A percentile compares a stretch with the other conserved stretches of the same genome.
phyloP scores from a whole-genome alignment of 2,329 filamentous ascomycete genomes.

The Ophiostoma pallidulum region DNA sequence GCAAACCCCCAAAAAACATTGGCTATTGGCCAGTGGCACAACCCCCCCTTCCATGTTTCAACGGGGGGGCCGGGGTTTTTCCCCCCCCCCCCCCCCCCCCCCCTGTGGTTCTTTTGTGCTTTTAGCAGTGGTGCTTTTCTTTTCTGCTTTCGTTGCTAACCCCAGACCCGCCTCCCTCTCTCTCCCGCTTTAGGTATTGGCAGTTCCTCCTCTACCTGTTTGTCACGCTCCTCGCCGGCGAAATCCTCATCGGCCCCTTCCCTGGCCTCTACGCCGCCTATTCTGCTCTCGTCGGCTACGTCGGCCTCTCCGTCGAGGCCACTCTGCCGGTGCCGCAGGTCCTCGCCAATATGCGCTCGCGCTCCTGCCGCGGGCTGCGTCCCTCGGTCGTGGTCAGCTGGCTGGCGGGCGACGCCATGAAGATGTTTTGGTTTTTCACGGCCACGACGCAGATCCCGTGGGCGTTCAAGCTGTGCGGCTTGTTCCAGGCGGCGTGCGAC shows the following conservation, averaged over 20 bases:
- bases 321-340: conserved; percentile 76
- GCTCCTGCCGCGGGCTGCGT: conserved; percentile 69
- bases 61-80: too few relatives aligned
- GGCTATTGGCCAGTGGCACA: too few relatives aligned
- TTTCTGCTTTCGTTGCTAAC: background rate
- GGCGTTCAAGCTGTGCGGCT: conserved; percentile 73
- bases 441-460: conserved; percentile 59
- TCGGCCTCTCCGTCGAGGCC: conserved; percentile 72
- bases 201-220: conserved; percentile 63
- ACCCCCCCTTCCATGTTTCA: too few relatives aligned
- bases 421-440: conserved; percentile 80
- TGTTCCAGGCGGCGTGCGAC: conserved; percentile 74
- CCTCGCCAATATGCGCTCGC: conserved; percentile 55
- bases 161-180: background rate
- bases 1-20: background rate
- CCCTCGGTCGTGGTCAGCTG: conserved; percentile 67
- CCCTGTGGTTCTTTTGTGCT: too few relatives aligned
- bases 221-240: conserved; percentile 48
- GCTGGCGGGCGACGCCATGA: conserved; percentile 74
- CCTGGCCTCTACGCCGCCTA: conserved; percentile 53
- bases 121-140: conserved; percentile 72
- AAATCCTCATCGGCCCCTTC: conserved; percentile 56
- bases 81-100: too few relatives aligned
- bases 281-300: conserved; percentile 57
- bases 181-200: conserved; percentile 57